Conservation (phyloP, 257 asterid species). For the Solanum medicagineum region DNA sequence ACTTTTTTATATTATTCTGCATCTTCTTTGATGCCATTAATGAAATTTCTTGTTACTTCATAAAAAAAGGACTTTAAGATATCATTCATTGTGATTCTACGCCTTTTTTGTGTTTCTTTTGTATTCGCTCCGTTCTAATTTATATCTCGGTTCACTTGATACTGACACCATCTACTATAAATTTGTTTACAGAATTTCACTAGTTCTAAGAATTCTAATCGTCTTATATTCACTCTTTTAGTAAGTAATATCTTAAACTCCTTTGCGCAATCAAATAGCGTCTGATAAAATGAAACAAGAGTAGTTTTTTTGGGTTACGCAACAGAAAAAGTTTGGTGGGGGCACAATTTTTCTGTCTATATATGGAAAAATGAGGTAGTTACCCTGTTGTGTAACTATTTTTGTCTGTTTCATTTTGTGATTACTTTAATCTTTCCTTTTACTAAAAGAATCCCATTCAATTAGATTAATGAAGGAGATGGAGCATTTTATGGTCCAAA, state of each 20-base stretch:
- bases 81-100: neutral
- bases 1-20: neutral
- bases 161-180: neutral
- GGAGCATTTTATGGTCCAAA: conserved; percentile 98
- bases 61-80: neutral
- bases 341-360: neutral
- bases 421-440: conserved; percentile 4
- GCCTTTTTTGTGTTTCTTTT: neutral
- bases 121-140: neutral
- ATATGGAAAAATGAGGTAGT: neutral
- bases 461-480: conserved; percentile 84
- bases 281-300: neutral
- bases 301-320: neutral
- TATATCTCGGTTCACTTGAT: neutral
- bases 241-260: neutral
- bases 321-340: neutral
- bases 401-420: neutral
- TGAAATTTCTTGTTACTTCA: neutral
- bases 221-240: neutral
- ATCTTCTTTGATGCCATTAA: neutral
- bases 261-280: neutral
- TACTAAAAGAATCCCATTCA: conserved; percentile 5
- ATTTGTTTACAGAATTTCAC: neutral
- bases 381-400: neutral
- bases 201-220: neutral